Base-by-base conservation (phyloP, 768 basidiomycete genomes). In the Scleroderma bovista region DNA sequence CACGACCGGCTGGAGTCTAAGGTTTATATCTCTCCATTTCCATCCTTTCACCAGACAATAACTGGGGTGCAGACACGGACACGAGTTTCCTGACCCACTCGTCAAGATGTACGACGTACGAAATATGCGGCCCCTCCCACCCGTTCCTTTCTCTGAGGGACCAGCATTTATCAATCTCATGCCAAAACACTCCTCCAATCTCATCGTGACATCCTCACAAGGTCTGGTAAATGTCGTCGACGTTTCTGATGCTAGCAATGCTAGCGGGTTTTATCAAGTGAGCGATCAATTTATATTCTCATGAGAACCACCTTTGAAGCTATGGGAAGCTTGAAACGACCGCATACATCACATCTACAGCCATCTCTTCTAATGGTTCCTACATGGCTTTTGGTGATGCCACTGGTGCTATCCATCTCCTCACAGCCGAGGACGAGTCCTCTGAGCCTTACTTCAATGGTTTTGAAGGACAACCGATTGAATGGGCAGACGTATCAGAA, bases 51-150 rank as follows among this genome's bases (percentile, higher is more conserved):
- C 31, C 19, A 29, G 44, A 3, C 26, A 36, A 50, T 58, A 59
- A 65, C 55, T 13, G 11, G 32, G 24, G 26, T 47, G 36, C 60
- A 96, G 94, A 65, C 91, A 89, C 67, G 84, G 86, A 7, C 84
- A 87, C 42, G 92, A 94, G 5, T 79, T 86, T 48, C 88, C 90
- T 0, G 95, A 97, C 64, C 90, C 93, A 3, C 74, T 93, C 31
- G 91, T 99, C 55, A 96, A 95, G 69, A 76, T 97, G 12, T 96
- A 87, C 59, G 95, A 99, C 65, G 60, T 91, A 26, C 85, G 95
- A 26, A 89, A 78, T 20, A 80, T 97, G 74, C 78, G 81, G 36
- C 76, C 92, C 1, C 75, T 97, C 2, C 78, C 91, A 3, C 92
- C 95, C 0, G 77, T 97, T 26, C 82, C 90, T 1, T 97, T 96